phyloP scores from a whole-genome alignment of 805 yeast genomes.

The Pichia nakasei region DNA sequence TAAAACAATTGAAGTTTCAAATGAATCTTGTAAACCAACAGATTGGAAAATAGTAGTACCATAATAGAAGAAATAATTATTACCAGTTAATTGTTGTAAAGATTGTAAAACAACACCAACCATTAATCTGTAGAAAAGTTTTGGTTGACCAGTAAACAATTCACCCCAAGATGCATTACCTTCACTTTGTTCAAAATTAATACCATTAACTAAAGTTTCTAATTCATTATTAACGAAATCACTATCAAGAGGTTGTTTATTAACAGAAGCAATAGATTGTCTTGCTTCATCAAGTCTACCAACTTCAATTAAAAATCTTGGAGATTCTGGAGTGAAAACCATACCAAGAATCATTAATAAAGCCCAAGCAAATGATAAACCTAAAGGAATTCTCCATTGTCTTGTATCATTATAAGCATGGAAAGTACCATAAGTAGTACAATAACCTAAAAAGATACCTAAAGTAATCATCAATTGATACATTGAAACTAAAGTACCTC shows the following conservation, averaged over 20 bases:
- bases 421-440: conserved; percentile 58
- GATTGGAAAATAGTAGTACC: conserved; percentile 55
- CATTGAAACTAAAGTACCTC: conserved; percentile 65
- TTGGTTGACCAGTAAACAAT: conserved; percentile 55
- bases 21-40: conserved; percentile 49
- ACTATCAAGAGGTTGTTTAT: conserved; percentile 46
- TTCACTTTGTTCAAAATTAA: conserved; percentile 51
- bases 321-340: conserved; percentile 61
- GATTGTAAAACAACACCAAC: conserved; percentile 54
- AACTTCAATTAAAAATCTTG: conserved; percentile 50
- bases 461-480: conserved; percentile 63
- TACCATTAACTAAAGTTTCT: conserved; percentile 47
- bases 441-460: conserved; percentile 65
- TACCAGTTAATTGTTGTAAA: conserved; percentile 55
- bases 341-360: conserved; percentile 39
- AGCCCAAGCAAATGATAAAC: conserved; percentile 44
- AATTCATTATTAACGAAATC: conserved; percentile 47
- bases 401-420: conserved; percentile 36
- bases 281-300: conserved; percentile 45
- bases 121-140: conserved; percentile 44
- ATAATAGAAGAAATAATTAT: conserved; percentile 58
- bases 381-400: conserved; percentile 64
- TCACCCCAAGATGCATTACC: conserved; percentile 62
- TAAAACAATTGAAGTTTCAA: conserved; percentile 49
- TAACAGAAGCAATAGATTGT: conserved; percentile 45